Conservation (phyloP, 257 asterid genomes). For the Solanum chiquidenum region DNA sequence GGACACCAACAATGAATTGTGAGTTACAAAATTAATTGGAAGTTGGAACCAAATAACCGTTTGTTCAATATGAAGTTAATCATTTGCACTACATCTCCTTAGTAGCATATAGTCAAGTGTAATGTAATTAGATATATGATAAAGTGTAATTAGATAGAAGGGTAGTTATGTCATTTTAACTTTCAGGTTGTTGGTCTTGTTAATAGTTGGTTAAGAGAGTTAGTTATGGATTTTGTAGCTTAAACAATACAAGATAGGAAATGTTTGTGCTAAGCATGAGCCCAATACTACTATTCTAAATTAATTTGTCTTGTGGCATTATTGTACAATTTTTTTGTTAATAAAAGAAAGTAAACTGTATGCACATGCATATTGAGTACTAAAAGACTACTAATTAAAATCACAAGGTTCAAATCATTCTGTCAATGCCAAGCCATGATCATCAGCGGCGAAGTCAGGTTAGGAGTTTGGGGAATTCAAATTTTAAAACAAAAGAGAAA, state of each 20-base stretch:
- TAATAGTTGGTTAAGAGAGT: not conserved
- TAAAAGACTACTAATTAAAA: not conserved
- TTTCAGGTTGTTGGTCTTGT: not conserved
- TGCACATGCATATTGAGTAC: not conserved
- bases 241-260: not conserved
- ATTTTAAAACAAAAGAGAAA: no score
- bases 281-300: not conserved
- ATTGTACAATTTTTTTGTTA: not conserved
- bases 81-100: not conserved
- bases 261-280: not conserved
- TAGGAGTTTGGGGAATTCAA: no score
- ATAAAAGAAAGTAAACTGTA: not conserved
- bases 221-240: not conserved
- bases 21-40: not conserved
- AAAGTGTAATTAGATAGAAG: not conserved
- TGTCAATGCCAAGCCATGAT: not conserved
- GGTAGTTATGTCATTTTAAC: not conserved
- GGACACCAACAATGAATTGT: not conserved
- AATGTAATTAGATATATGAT: not conserved
- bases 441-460: not conserved
- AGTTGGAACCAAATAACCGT: not conserved
- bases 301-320: not conserved
- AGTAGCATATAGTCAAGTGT: not conserved
- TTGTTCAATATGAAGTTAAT: not conserved
- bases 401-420: not conserved